phyloP scores from a whole-genome alignment of 495 filamentous ascomycete genomes.

The Beverwykella pulmonaria region DNA sequence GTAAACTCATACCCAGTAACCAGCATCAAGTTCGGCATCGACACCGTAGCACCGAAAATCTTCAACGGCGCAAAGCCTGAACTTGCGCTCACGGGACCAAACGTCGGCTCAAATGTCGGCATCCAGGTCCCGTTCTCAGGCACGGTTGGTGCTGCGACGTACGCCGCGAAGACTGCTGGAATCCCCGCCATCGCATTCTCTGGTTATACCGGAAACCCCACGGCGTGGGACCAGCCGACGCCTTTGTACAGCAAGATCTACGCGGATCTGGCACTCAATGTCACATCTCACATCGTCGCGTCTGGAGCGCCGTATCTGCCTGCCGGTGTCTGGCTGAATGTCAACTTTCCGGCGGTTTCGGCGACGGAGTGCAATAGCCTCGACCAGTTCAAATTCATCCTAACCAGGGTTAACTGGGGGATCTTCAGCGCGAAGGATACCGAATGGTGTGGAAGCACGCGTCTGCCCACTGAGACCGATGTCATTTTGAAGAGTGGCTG shows the following conservation, averaged over 20 bases:
- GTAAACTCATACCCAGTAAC: conserved; percentile 72
- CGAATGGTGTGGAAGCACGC: conserved; percentile 55
- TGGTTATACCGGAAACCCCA: conserved; percentile 53
- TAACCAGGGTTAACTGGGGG: conserved; percentile 61
- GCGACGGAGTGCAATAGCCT: conserved; percentile 51
- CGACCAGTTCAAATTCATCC: conserved; percentile 60
- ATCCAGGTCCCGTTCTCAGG: conserved; percentile 59
- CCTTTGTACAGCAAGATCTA: conserved; percentile 60
- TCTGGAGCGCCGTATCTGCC: conserved; percentile 65
- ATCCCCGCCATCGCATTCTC: conserved; percentile 70
- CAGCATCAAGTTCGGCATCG: conserved; percentile 65
- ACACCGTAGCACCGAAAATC: conserved; percentile 54
- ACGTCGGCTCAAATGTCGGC: conserved; percentile 64
- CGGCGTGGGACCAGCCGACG: conserved; percentile 55
- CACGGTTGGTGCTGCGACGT: conserved; percentile 63
- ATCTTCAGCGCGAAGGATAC: conserved; percentile 59
- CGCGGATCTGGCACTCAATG: conserved; percentile 60
- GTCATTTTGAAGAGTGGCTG: conserved; percentile 57
- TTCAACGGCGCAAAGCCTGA: conserved; percentile 55
- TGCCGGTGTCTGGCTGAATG: conserved; percentile 62
- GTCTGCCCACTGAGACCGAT: conserved; percentile 60
- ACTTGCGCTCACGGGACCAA: conserved; percentile 65
- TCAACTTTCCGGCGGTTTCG: conserved; percentile 62
- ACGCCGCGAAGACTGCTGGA: conserved; percentile 55
- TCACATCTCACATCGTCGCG: conserved; percentile 56